Conservation (phyloP, 768 basidiomycete genomes). For the Clathrus columnatus region DNA sequence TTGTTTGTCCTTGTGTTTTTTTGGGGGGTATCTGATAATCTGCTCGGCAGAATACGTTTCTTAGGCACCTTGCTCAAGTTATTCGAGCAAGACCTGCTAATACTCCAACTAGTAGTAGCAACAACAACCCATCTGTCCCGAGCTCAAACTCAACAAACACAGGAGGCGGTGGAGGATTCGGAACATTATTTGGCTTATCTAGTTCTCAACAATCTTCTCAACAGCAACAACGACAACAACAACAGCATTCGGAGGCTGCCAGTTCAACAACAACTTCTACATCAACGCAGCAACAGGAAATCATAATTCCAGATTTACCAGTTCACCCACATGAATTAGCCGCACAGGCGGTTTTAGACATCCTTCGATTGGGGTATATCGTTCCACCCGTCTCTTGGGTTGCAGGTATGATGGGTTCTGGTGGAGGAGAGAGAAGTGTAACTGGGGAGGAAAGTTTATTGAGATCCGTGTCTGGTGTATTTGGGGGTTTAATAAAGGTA, state of each 20-base stretch:
- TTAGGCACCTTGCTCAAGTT: neutral
- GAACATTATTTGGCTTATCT: neutral
- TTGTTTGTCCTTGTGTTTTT: neutral
- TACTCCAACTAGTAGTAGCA: neutral
- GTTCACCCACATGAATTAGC: neutral
- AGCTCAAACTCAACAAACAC: too few relatives aligned
- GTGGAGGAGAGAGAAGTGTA: neutral
- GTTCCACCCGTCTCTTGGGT: neutral
- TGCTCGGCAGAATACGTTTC: neutral
- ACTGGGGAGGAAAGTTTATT: neutral
- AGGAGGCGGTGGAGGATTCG: neutral
- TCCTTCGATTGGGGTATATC: neutral
- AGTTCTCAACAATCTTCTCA: neutral
- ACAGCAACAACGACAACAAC: neutral
- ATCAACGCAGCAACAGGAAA: neutral
- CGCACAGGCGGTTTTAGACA: neutral
- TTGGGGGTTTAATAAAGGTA: neutral
- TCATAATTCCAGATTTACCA: neutral
- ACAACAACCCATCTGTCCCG: too few relatives aligned
- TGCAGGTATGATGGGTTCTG: neutral
- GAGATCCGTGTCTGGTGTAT: neutral
- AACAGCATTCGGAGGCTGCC: neutral
- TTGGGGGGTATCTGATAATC: neutral
- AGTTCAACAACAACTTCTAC: neutral
- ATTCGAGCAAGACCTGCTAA: neutral